Evolutionary conservation across 1,284 basidiomycete genomes (phyloP).

Genomic region (Athelia sp.): DNA sequence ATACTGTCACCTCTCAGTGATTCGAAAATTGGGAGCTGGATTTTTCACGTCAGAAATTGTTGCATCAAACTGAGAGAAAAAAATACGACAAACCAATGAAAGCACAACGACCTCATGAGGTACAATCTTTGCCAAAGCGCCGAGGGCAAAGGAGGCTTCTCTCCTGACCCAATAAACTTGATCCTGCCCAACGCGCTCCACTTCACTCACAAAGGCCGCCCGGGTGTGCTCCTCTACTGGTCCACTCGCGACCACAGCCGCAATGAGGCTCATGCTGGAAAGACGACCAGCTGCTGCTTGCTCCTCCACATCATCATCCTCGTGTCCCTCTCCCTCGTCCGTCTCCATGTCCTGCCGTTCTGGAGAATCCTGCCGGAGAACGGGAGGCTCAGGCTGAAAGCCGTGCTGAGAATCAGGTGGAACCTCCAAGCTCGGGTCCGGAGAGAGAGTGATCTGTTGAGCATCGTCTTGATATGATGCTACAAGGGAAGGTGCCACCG

Average conservation of each 20-base stretch:
- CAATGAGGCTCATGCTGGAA: conserved; percentile 91
- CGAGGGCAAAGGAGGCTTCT: conserved; percentile 88
- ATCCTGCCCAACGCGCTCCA: conserved; percentile 77
- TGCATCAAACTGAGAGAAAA: conserved; percentile 7
- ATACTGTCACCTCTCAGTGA: conserved; percentile 64
- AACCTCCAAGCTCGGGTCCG: background rate
- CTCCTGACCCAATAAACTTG: conserved; percentile 81
- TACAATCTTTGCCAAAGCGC: conserved; percentile 83
- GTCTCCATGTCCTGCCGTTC: background rate
- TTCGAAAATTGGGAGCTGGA: conserved; percentile 82
- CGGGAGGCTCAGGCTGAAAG: background rate
- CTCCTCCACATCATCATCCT: conserved; percentile 39
- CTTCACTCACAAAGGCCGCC: conserved; percentile 73
- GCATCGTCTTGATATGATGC: background rate
- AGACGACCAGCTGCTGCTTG: conserved; percentile 86
- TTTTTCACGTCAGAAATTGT: conserved; percentile 4
- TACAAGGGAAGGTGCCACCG: background rate
- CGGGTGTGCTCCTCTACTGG: conserved; percentile 59
- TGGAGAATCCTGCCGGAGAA: background rate
- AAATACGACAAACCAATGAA: conserved; percentile 50
- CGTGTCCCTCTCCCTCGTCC: conserved; percentile 15
- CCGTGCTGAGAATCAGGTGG: too few relatives aligned
- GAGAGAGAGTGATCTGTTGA: background rate
- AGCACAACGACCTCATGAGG: conserved; percentile 63
- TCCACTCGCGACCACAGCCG: conserved; percentile 74